A percentile compares a stretch with the other conserved stretches of the same genome.
These are phyloP conservation scores for Eremochloa ophiuroides DNA, from an alignment of 176 grass and related monocot genomes.

Conservation along the genomic window DNA sequence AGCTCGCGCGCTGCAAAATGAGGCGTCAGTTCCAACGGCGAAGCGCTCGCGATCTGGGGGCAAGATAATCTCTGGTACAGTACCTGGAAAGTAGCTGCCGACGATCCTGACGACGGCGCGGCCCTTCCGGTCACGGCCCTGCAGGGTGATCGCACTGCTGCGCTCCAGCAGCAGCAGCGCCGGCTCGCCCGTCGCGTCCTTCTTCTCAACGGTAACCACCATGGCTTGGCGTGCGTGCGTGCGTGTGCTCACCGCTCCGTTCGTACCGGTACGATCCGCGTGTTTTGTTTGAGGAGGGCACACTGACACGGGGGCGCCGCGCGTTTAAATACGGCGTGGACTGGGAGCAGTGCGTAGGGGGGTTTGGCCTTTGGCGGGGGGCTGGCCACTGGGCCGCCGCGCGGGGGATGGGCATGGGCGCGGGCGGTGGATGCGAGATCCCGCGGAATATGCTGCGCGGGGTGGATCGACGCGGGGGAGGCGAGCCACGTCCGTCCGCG, in stretches of 20 bases:
- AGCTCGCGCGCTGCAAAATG: slow-evolving; percentile 45
- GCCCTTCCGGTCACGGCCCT: slow-evolving; percentile 51
- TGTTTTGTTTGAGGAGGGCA: background rate
- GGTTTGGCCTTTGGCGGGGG: slow-evolving; percentile 10
- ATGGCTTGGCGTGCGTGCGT: background rate
- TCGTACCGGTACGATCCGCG: background rate
- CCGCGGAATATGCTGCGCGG: slow-evolving; percentile 43
- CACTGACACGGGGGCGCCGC: background rate
- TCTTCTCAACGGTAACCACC: slow-evolving; percentile 2
- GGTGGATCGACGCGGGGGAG: slow-evolving; percentile 3
- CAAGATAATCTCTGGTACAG: background rate
- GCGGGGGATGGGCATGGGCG: slow-evolving; percentile 25
- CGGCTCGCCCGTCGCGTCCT: background rate
- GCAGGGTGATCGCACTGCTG: slow-evolving; percentile 58
- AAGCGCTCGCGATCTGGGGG: background rate
- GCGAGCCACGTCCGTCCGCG: background rate
- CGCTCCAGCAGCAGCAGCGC: slow-evolving; percentile 57
- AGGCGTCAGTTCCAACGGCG: background rate
- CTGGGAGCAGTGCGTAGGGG: background rate
- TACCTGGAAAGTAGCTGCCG: slow-evolving; percentile 82
- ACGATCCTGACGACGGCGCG: slow-evolving; percentile 70
- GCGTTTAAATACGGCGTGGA: slow-evolving; percentile 30
- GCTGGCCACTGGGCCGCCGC: slow-evolving; percentile 8
- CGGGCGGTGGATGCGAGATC: slow-evolving; percentile 34
- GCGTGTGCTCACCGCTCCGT: background rate